Evolutionary conservation across 2,329 filamentous ascomycete genomes (phyloP), one percentile per base, ranked within the genome.

Genomic region (Colletotrichum karsti): DNA sequence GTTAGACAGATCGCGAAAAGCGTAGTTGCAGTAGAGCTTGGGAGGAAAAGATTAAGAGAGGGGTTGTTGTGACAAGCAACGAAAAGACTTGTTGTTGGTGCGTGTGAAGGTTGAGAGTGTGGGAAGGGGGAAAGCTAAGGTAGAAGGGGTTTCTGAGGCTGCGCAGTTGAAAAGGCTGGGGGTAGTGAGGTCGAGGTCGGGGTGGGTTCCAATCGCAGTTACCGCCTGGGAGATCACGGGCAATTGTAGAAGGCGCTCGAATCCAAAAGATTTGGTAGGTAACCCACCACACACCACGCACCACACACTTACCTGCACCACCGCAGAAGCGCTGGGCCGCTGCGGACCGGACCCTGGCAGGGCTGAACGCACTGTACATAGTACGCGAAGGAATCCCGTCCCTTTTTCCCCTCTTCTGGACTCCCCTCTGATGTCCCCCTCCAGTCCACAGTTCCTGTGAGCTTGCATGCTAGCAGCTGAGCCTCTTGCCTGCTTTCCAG

Each of bases 221-320:
- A 61, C 33, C 66, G 66, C 62, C 55, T 61, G 50, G 44, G 59
- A 50, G 65, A 67, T 69, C 66, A 69, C 66, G 66, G 66, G 66
- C 66, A 56, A 61, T 69, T 69, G 63, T 66, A 62, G 66, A 67
- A 69, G 41, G 66, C 63, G 66, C 65, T 68, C 65, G 66, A 67
- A 67, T 51, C 64, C 53, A n/a, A 66, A 69, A 69, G 66, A 69
- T 69, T 42, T 56, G 54, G 61, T 20, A 60, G 39, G 56, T 18
- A 69, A 51, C 55, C 66, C 66, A 67, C 66, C 51, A 66, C 39
- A 28, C 28, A 22, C 22, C n/a, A 35, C 37, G 15, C 26, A 12
- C 15, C 28, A 24, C 28, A n/a, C 22, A 18, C 30, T 54, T 30
- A 39, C 53, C 18, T 37, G 13, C 28, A 24, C 30, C 20, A 22